Base-by-base conservation (phyloP, 2,329 filamentous ascomycete genomes). In the Ophiostoma triangulosporum region DNA sequence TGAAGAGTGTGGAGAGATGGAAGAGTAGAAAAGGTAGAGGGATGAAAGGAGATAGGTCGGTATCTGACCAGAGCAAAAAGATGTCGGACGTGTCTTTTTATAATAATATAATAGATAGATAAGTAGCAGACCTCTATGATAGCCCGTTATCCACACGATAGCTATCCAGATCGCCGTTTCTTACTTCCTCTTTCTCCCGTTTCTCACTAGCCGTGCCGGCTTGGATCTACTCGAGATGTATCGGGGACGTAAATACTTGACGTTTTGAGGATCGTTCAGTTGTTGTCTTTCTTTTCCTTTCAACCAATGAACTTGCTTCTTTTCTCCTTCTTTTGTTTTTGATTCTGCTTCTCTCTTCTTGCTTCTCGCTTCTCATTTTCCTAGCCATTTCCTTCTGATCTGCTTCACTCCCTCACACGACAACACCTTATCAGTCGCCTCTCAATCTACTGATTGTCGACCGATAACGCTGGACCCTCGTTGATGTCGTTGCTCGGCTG, bases 201-300 rank as follows among this genome's bases (percentile, higher is more conserved):
- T 46, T 17, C 43, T 27, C 26, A 29, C 43, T 29, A 46, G 26
- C n/a, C 17, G 15, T 29, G 20, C 38, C 20, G 20, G 36, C 11
- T 20, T 24, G 22, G 20, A 24, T 24, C 38, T 24, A 15, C 24
- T 46, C 24, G 24, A 6, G 8, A 46, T 11, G 43, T 24, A 15
- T 7, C 26, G 22, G 26, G 15, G 27, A 49, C 52, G 35, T 45
- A 53, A 45, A 45, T 35, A 54, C n/a, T 54, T 45, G 46, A 50
- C 52, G 29, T 45, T 50, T 50, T 45, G 35, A 35, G 46, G 17
- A 40, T 27, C n/a, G 8, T 11, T 46, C 22, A n/a, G 20, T 22
- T 15, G 26, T n/a, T 48, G n/a, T 36, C 26, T 33, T 38, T 33
- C 24, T 17, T 27, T 27, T 24, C 26, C 48, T 40, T 29, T 36